Percentiles rank a stretch among this genome's conserved stretches.
Conservation (phyloP, 352 stramenopile species). For the Pythium chondricola region DNA sequence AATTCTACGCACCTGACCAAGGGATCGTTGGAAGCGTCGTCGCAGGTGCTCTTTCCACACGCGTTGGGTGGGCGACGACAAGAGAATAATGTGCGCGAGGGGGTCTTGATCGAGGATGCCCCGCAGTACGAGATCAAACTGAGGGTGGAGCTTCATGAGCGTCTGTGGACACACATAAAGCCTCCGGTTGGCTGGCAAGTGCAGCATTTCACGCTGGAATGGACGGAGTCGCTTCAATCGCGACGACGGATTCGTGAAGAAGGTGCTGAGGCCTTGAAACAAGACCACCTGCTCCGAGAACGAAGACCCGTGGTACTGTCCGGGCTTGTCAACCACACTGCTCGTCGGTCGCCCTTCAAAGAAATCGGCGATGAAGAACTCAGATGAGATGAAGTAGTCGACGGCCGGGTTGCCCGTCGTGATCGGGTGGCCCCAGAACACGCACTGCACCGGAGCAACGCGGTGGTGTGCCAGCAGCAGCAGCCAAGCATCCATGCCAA, state of each 20-base stretch:
- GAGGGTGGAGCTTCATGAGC: slow-evolving; percentile 59
- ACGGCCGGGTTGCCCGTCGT: slow-evolving; percentile 65
- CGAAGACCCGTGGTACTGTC: slow-evolving; percentile 21
- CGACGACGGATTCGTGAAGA: slow-evolving; percentile 28
- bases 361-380: slow-evolving; percentile 37
- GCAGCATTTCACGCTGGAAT: slow-evolving; percentile 28
- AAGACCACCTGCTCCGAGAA: slow-evolving; percentile 72
- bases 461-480: slow-evolving; percentile 66
- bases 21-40: slow-evolving; percentile 27
- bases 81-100: slow-evolving; percentile 30
- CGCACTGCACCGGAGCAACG: slow-evolving; percentile 62
- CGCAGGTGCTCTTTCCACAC: slow-evolving; percentile 51
- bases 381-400: slow-evolving; percentile 80
- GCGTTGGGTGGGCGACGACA: slow-evolving; percentile 37
- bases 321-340: slow-evolving; percentile 3
- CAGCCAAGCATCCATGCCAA: slow-evolving; percentile 78
- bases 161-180: slow-evolving; percentile 62
- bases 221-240: no score
- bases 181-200: slow-evolving; percentile 32
- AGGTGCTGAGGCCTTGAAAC: slow-evolving; percentile 57
- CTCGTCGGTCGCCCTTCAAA: no score
- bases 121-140: slow-evolving; percentile 38
- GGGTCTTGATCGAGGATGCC: slow-evolving; percentile 35
- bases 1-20: slow-evolving; percentile 22
- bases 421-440: slow-evolving; percentile 86